Conservation (phyloP, 768 basidiomycete genomes). For the Pulveroboletus sp. region DNA sequence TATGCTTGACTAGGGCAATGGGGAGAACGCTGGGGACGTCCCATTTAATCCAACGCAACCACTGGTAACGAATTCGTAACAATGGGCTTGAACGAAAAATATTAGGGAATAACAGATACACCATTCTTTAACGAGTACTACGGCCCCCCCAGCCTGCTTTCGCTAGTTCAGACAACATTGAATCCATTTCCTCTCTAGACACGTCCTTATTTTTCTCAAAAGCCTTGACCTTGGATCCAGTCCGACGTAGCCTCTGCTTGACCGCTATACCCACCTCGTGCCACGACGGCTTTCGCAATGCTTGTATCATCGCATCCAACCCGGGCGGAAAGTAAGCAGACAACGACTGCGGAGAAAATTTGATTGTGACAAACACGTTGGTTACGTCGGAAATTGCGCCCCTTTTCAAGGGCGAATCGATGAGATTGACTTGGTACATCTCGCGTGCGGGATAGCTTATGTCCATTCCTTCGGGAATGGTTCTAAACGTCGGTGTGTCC, state of each 20-base stretch:
- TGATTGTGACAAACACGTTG: neutral
- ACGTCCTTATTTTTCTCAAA: too few relatives aligned
- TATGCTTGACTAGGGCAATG: too few relatives aligned
- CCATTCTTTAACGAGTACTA: too few relatives aligned
- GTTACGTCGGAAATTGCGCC: neutral
- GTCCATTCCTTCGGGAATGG: constrained; percentile 3
- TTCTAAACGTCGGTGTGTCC: neutral
- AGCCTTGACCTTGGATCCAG: too few relatives aligned
- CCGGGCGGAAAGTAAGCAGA: neutral
- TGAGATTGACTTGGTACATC: neutral
- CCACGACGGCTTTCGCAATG: constrained; percentile 1
- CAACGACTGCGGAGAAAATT: neutral
- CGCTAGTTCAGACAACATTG: too few relatives aligned
- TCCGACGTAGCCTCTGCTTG: neutral
- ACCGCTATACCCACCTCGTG: neutral
- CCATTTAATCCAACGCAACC: too few relatives aligned
- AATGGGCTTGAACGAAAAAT: too few relatives aligned
- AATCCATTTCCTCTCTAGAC: too few relatives aligned
- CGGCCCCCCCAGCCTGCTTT: too few relatives aligned
- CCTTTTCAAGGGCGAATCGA: constrained; percentile 1
- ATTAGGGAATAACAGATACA: too few relatives aligned
- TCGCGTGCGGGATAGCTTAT: neutral
- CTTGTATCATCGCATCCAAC: neutral
- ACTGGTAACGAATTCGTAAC: too few relatives aligned
- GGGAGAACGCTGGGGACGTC: too few relatives aligned